Evolutionary conservation across 352 stramenopile genomes (phyloP).

Genomic region (Halophytophthora batemanensis): DNA sequence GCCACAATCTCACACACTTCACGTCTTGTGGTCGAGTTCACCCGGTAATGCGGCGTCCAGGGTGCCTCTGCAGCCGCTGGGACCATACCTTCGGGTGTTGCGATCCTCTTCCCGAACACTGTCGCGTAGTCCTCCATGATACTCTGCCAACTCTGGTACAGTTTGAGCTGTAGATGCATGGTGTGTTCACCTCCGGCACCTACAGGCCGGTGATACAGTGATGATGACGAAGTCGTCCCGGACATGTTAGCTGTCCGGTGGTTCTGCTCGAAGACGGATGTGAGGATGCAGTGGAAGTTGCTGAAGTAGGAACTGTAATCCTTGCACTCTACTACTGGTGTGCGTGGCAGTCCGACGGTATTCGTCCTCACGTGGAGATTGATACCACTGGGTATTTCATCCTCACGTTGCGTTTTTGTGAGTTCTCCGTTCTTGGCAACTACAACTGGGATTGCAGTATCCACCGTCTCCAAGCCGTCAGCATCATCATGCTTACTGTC

Average conservation of each 20-base stretch:
- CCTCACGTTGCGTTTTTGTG: no score
- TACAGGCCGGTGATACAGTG: slow-evolving; percentile 16
- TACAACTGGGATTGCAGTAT: no score
- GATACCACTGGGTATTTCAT: no score
- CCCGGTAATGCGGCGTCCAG: slow-evolving; percentile 70
- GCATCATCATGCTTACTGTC: no score
- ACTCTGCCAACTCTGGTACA: slow-evolving; percentile 78
- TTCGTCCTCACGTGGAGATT: neutral
- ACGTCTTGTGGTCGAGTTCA: slow-evolving; percentile 69
- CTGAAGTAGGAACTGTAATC: slow-evolving; percentile 64
- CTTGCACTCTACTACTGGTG: slow-evolving; percentile 20
- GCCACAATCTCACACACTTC: slow-evolving; percentile 86
- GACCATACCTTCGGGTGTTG: slow-evolving; percentile 29
- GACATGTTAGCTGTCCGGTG: slow-evolving; percentile 13
- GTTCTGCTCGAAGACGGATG: slow-evolving; percentile 60
- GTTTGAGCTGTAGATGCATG: slow-evolving; percentile 66
- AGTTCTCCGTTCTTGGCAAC: no score
- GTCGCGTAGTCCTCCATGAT: slow-evolving; percentile 88
- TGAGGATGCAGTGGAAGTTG: slow-evolving; percentile 78
- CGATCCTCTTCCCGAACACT: slow-evolving; percentile 59
- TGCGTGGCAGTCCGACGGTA: slow-evolving; percentile 6
- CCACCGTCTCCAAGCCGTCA: no score
- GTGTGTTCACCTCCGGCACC: slow-evolving; percentile 32
- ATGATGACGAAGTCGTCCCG: slow-evolving; percentile 10
- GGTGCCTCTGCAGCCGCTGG: slow-evolving; percentile 25